Evolutionary conservation across 2,329 filamentous ascomycete genomes (phyloP), one percentile per base, ranked within the genome.

Genomic region (Pseudovirgaria hyperparasitica): DNA sequence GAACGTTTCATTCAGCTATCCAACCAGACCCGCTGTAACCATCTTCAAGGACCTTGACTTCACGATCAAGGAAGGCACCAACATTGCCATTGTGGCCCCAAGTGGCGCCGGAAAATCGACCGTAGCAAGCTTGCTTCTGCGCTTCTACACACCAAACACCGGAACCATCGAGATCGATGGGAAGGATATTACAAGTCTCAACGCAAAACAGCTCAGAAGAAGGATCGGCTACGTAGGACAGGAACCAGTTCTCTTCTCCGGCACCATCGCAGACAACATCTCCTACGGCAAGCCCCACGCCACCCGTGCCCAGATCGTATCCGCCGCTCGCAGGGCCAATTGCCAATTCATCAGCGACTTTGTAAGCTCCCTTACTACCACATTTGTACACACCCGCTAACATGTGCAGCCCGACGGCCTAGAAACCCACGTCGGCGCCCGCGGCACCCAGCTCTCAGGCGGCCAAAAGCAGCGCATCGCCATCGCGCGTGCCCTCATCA

Each of bases 401-500:
- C 9, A 2, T 9, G 6, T 4, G 16, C 23, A 72, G 68, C 90
- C 90, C 16, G 85, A 96, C 31, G 90, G 90, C 4, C 69, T 98
- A 5, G 87, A 98, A 47, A 98, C 90, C 0, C 80, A 81, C 37
- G 90, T 93, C 16, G 92, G 92, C 28, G 80, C 87, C 10, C 72
- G 90, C 38, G 90, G 90, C 18, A 86, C 87, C 2, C 87, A 96
- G 54, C 68, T 98, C 1, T 94, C 85, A 6, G 90, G 90, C 27
- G 90, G 90, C 0, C 90, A 98, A 56, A 96, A 96, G 59, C 90
- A 98, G 55, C 78, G 90, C 37, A 96, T 98, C 43, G 90, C 90
- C 19, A 98, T 98, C 52, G 90, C 90, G 5, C 74, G 92, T 29
- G 90, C 90, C 9, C 67, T 98, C 16, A 75, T 98, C 41, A 96